These are phyloP conservation scores for Penicillium decumbens DNA, from an alignment of 2,329 filamentous ascomycete species.

Conservation along the genomic window DNA sequence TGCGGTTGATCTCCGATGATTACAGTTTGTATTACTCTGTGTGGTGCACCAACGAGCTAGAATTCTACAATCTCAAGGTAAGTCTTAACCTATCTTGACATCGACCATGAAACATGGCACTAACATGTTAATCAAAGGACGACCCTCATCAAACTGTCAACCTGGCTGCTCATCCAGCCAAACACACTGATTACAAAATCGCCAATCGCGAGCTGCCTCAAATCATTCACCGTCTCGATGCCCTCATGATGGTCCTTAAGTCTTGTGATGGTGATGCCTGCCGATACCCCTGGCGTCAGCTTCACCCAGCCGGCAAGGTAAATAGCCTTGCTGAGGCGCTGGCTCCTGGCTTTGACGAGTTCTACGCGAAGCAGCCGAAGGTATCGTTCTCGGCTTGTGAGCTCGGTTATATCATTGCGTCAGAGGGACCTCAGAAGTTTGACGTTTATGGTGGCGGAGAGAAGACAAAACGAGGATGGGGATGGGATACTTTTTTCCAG, in stretches of 20 bases:
- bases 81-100: conserved; percentile 9
- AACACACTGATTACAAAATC: conserved; percentile 16
- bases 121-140: conserved; percentile 31
- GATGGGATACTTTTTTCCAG: conserved; percentile 6
- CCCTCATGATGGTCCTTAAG: conserved; percentile 58
- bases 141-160: conserved; percentile 54
- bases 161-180: conserved; percentile 24
- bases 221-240: conserved; percentile 52
- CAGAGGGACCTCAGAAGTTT: conserved; percentile 51
- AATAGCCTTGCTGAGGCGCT: conserved; percentile 51
- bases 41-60: conserved; percentile 65
- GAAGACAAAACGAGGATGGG: conserved; percentile 6
- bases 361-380: conserved; percentile 50
- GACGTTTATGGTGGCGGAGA: conserved; percentile 17
- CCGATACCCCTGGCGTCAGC: conserved; percentile 52
- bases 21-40: conserved; percentile 64
- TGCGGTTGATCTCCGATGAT: conserved; percentile 51
- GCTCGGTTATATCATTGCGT: conserved; percentile 52
- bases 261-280: conserved; percentile 55
- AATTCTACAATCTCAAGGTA: conserved; percentile 61
- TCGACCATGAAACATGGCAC: no score
- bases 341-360: conserved; percentile 46
- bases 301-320: conserved; percentile 54
- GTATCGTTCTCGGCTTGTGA: conserved; percentile 54
- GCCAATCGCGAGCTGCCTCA: conserved; percentile 27